Conservation (phyloP, 352 stramenopile species). For the Phytophthora pluvialis region DNA sequence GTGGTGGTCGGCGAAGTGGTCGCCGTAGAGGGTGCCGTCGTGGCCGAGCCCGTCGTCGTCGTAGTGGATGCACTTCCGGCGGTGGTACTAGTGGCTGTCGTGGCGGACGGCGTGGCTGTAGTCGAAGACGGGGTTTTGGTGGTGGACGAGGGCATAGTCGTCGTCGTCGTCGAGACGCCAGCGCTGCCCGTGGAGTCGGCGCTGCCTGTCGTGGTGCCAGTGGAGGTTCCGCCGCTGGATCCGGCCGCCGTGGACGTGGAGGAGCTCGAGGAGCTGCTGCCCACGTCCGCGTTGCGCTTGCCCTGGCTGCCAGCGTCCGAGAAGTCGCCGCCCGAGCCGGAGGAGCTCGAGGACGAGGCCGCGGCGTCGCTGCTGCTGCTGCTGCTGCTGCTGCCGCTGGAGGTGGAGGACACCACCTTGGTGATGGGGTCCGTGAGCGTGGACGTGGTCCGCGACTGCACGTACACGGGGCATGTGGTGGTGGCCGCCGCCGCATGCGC, state of each 20-base stretch:
- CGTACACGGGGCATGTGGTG: conserved; percentile 66
- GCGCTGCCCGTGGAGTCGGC: conserved; percentile 25
- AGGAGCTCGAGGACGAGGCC: conserved; percentile 16
- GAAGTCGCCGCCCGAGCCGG: conserved; percentile 31
- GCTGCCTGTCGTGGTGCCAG: conserved; percentile 22
- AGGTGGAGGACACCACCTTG: conserved; percentile 42
- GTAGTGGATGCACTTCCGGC: conserved; percentile 28
- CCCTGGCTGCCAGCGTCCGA: conserved; percentile 26
- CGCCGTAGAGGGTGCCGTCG: conserved; percentile 9
- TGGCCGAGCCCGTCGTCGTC: conserved; percentile 21
- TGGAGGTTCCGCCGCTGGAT: conserved; percentile 30
- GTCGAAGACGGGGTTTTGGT: conserved; percentile 30
- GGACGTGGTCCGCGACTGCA: conserved; percentile 64
- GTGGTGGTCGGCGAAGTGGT: conserved; percentile 28
- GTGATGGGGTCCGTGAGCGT: conserved; percentile 68
- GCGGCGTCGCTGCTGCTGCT: conserved; percentile 39
- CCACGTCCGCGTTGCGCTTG: conserved; percentile 24
- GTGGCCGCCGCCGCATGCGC: conserved; percentile 30
- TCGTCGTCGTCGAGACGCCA: conserved; percentile 22
- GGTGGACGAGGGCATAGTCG: conserved; percentile 34
- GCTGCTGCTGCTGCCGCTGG: conserved; percentile 29
- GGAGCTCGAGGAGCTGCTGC: conserved; percentile 28
- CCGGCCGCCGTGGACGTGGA: conserved; percentile 18
- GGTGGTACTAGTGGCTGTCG: conserved; percentile 20
- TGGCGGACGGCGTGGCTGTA: conserved; percentile 13